Evolutionary conservation across 2,329 filamentous ascomycete species (phyloP).

Genomic region (Lasiodiplodia gonubiensis): DNA sequence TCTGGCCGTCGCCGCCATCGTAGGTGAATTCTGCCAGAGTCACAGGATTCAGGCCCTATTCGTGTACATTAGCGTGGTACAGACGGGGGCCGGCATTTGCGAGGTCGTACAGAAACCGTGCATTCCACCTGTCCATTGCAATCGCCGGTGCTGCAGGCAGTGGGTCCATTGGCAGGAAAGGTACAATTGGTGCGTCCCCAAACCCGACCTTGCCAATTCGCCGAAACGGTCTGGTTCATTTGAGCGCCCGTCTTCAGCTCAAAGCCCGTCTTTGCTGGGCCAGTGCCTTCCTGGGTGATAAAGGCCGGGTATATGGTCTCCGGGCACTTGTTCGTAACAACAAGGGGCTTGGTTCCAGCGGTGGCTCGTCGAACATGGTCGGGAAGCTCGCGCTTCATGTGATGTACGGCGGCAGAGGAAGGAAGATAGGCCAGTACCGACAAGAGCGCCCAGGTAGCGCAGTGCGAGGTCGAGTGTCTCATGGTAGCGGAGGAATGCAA

Average conservation of each 20-base stretch:
- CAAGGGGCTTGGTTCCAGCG: constrained; percentile 56
- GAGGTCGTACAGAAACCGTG: constrained; percentile 65
- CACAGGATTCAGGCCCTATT: constrained; percentile 72
- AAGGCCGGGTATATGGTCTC: constrained; percentile 79
- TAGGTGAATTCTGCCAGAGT: constrained; percentile 84
- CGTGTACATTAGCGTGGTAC: neutral
- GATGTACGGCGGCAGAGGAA: constrained; percentile 32
- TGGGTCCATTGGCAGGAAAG: constrained; percentile 60
- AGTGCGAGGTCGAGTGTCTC: constrained; percentile 3
- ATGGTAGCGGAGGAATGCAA: neutral
- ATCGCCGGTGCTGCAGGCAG: constrained; percentile 75
- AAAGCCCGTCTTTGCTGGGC: constrained; percentile 72
- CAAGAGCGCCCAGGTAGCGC: constrained; percentile 5
- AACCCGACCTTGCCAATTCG: constrained; percentile 79
- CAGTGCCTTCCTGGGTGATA: constrained; percentile 72
- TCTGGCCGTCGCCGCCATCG: constrained; percentile 69
- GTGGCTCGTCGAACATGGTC: constrained; percentile 8
- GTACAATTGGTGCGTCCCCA: constrained; percentile 87
- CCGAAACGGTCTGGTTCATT: constrained; percentile 67
- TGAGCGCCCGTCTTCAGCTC: constrained; percentile 65
- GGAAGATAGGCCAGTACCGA: constrained; percentile 6
- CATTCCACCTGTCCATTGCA: constrained; percentile 75
- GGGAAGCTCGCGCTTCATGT: constrained; percentile 39
- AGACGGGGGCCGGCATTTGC: constrained; percentile 26
- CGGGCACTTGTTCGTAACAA: constrained; percentile 73